Conservation (phyloP, 2,329 filamentous ascomycete species). For the Diaporthe sp. region DNA sequence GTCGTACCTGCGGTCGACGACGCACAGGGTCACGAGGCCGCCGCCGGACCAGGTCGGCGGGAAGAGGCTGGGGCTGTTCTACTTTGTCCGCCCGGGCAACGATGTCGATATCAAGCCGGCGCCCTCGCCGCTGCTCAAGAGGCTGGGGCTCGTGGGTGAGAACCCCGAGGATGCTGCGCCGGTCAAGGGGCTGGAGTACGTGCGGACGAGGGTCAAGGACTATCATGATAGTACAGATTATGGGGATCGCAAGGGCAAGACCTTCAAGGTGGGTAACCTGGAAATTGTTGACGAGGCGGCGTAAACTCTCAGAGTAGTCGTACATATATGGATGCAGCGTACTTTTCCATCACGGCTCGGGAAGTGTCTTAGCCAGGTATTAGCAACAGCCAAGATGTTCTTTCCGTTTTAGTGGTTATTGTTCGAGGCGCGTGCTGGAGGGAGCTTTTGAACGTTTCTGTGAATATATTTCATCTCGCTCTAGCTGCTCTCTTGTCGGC, state of each 20-base stretch:
- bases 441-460: no score
- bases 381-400: no score
- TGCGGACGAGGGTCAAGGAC: constrained; percentile 55
- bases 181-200: constrained; percentile 55
- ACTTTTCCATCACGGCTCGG: no score
- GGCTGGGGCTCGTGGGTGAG: constrained; percentile 46
- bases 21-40: constrained; percentile 51
- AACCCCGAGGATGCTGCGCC: constrained; percentile 41
- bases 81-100: constrained; percentile 52
- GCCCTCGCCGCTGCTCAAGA: constrained; percentile 46
- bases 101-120: constrained; percentile 47
- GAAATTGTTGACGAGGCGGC: constrained; percentile 55
- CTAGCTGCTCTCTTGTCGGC: no score
- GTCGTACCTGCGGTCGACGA: constrained; percentile 50
- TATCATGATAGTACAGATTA: constrained; percentile 55
- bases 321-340: not conserved
- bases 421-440: no score
- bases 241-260: constrained; percentile 53
- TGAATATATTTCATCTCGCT: no score
- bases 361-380: no score
- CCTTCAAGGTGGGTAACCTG: constrained; percentile 53
- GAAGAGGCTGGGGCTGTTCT: constrained; percentile 51
- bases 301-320: not conserved
- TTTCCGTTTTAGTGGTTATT: not conserved
- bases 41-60: constrained; percentile 50